A percentile compares a stretch with the other conserved stretches of the same genome.
Conservation (phyloP, 129 eudicot genomes). For the Escallonia herrerae region DNA sequence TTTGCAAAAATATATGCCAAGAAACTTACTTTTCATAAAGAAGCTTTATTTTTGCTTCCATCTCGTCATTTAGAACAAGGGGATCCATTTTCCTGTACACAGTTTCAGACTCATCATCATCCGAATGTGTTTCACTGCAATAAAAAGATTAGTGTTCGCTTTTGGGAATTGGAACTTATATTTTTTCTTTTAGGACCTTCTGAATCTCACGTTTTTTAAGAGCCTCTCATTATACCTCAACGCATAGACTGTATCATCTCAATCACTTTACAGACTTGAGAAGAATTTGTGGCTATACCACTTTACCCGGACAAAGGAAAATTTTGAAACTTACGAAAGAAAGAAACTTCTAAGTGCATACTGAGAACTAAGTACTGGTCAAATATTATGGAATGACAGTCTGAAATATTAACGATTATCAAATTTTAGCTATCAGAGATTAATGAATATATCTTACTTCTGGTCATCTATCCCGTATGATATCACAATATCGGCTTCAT, state of each 20-base stretch:
- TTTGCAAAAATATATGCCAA: neutral
- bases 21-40: slow-evolving; percentile 66
- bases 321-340: neutral
- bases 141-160: neutral
- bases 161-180: neutral
- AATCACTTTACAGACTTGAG: neutral
- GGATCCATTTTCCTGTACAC: slow-evolving; percentile 41
- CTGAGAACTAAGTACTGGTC: neutral
- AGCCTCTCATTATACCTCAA: slow-evolving; percentile 39
- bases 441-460: slow-evolving; percentile 38
- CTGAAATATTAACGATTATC: neutral
- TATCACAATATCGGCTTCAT: slow-evolving; percentile 69
- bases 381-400: neutral
- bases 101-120: slow-evolving; percentile 29
- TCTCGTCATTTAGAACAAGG: slow-evolving; percentile 43
- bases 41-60: slow-evolving; percentile 45
- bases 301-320: neutral
- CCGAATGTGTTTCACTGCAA: slow-evolving; percentile 38
- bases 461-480: slow-evolving; percentile 32
- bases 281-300: slow-evolving; percentile 3
- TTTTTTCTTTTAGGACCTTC: slow-evolving; percentile 25
- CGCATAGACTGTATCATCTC: slow-evolving; percentile 11
- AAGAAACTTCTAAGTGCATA: neutral
- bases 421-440: slow-evolving; percentile 1
- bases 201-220: slow-evolving; percentile 21